Conservation (phyloP, 1,284 basidiomycete genomes). For the Tilletia walkeri region DNA sequence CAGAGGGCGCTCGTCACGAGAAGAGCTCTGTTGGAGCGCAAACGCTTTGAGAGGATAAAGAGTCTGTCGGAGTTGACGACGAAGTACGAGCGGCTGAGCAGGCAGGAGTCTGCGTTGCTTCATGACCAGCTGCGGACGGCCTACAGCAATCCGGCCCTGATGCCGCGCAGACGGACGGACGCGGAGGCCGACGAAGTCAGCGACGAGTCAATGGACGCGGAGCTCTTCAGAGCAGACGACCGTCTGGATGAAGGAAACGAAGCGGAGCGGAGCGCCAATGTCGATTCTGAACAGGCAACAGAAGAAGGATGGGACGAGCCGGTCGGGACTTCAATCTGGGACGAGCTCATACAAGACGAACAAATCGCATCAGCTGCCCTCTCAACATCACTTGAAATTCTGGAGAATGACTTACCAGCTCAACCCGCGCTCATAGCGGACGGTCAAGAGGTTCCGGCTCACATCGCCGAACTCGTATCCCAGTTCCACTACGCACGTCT, state of each 20-base stretch:
- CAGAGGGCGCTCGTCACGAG: conserved; percentile 33
- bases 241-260: too few relatives aligned
- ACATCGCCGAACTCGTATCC: background rate
- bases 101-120: background rate
- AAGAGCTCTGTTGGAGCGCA: conserved; percentile 30
- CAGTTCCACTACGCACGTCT: background rate
- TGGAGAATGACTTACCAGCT: too few relatives aligned
- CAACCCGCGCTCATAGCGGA: too few relatives aligned
- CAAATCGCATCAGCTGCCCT: background rate
- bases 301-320: background rate
- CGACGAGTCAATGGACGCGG: background rate
- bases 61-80: background rate
- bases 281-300: too few relatives aligned
- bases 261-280: too few relatives aligned
- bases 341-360: too few relatives aligned
- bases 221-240: too few relatives aligned
- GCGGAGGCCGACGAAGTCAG: background rate
- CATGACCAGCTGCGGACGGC: conserved; percentile 10
- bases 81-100: background rate
- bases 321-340: background rate
- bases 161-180: too few relatives aligned
- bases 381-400: background rate
- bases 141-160: background rate
- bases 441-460: too few relatives aligned
- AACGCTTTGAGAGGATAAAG: conserved; percentile 19